Conservation (phyloP, 768 basidiomycete genomes). For the Dictyophora rubrovolvata region DNA sequence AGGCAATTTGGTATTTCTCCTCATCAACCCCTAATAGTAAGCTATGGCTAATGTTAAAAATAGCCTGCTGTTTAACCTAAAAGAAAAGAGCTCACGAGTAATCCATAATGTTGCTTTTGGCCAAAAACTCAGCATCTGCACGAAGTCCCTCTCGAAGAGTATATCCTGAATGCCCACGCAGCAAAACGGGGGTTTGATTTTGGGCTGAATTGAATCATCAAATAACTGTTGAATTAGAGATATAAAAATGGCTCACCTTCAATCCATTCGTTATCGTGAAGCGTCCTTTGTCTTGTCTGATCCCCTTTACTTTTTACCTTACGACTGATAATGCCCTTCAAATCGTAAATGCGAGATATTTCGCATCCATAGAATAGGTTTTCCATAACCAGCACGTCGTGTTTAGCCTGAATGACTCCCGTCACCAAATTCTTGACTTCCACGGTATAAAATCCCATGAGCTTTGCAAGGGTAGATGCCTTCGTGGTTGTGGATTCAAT, state of each 20-base stretch:
- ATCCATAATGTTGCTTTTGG: constrained; percentile 76
- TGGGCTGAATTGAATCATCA: constrained; percentile 34
- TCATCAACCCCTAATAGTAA: constrained; percentile 67
- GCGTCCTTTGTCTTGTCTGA: constrained; percentile 34
- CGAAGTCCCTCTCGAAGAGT: constrained; percentile 59
- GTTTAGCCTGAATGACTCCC: constrained; percentile 51
- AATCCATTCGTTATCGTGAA: constrained; percentile 81
- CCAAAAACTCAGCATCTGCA: constrained; percentile 64
- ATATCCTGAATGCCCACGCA: constrained; percentile 65
- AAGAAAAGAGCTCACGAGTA: constrained; percentile 48
- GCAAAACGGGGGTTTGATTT: constrained; percentile 50
- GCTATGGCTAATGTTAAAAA: constrained; percentile 21
- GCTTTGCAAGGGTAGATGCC: constrained; percentile 64
- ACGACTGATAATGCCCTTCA: constrained; percentile 75
- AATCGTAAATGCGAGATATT: constrained; percentile 61
- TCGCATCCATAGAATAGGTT: constrained; percentile 69
- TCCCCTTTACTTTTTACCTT: constrained; percentile 46
- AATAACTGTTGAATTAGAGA: neutral
- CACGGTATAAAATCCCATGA: constrained; percentile 74
- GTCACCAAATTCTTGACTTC: constrained; percentile 67
- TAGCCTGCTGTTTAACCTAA: neutral
- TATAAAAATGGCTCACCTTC: constrained; percentile 40
- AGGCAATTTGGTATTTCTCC: constrained; percentile 54
- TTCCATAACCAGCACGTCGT: constrained; percentile 78
- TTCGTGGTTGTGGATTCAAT: constrained; percentile 59